Conservation (phyloP, 495 filamentous ascomycete species). For the Xylaria palmicola region DNA sequence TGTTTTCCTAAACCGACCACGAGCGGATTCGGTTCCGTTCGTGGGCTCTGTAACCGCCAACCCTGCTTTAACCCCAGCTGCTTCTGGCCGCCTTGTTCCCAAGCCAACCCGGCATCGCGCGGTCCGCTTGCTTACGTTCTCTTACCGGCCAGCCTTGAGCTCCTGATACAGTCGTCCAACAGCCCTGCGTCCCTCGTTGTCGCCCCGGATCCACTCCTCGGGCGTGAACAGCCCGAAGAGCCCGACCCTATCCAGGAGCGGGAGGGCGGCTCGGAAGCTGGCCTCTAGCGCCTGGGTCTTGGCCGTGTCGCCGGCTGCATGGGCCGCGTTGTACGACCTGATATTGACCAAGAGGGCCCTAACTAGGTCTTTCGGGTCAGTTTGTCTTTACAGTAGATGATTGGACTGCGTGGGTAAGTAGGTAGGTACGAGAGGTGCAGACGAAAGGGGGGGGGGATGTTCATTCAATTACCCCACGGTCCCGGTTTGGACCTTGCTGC, state of each 20-base stretch:
- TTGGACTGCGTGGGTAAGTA: not conserved
- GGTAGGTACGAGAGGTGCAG: not conserved
- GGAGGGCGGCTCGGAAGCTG: conserved; percentile 20
- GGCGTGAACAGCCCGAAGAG: conserved; percentile 28
- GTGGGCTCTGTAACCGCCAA: not conserved
- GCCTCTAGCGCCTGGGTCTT: conserved; percentile 16
- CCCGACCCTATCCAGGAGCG: conserved; percentile 24
- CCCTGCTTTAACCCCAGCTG: not conserved
- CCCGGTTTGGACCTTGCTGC: conserved; percentile 29
- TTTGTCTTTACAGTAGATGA: not conserved
- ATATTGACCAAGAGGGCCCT: conserved; percentile 28
- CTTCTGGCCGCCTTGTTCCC: not conserved
- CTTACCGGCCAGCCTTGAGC: conserved; percentile 17
- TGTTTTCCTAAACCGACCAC: no score
- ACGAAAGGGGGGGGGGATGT: not conserved
- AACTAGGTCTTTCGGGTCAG: not conserved
- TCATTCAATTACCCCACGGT: conserved; percentile 21
- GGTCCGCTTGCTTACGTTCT: not conserved
- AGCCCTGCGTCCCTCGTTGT: conserved; percentile 23
- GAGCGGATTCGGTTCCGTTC: not conserved
- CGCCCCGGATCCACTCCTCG: conserved; percentile 25
- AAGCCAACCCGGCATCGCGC: no score
- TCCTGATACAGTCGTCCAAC: conserved; percentile 23
- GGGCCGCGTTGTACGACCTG: conserved; percentile 25
- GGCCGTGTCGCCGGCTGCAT: conserved; percentile 17